Evolutionary conservation across 176 grass and related monocot genomes (phyloP), one percentile per base, ranked within the genome.

Genomic region (Triticum timopheevii): DNA sequence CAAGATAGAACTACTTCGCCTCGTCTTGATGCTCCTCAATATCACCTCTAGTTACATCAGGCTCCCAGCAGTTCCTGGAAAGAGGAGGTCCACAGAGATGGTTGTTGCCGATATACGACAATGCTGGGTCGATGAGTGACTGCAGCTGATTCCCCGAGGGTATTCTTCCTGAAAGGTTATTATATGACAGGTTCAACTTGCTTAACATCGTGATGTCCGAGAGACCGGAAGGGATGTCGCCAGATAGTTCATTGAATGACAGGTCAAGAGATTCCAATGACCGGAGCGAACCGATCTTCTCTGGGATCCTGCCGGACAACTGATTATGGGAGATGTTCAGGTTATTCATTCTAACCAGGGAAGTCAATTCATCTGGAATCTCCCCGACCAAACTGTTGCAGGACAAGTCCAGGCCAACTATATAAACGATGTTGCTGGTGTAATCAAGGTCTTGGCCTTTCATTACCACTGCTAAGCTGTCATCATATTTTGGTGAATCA

Each of bases 91-190:
- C 82, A 13, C 86, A 91, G 4, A 92, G 83, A 27, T 79, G 27
- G 13, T 50, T 8, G 36, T 91, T 91, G 34, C 81, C 85, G 8
- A 36, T 15, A 13, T 84, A 91, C 5, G 49, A 77, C 2, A 49
- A 81, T 2, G 19, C 24, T 10, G 39, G 10, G 50, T 84, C 66
- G 1, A 2, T 36, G 25, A 87, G 81, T 49, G 81, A 70, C 22
- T 69, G 36, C 0, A 87, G 68, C 65, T 91, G 85, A 8, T 68
- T 19, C 0, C 82, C 85, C 4, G 54, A 64, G 6, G 86, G 86
- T 56, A 88, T 83, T 47, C 13, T 69, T 78, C 83, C 86, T 2
- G 86, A 92, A 16, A 88, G 56, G n/a, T 92, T 83, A n/a, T 92
- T 92, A 25, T 86, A 65, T 1, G 90, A 86, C 0, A 86, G 61